Conservation (phyloP, 805 yeast species). For the Priceomyces melissophilus region DNA sequence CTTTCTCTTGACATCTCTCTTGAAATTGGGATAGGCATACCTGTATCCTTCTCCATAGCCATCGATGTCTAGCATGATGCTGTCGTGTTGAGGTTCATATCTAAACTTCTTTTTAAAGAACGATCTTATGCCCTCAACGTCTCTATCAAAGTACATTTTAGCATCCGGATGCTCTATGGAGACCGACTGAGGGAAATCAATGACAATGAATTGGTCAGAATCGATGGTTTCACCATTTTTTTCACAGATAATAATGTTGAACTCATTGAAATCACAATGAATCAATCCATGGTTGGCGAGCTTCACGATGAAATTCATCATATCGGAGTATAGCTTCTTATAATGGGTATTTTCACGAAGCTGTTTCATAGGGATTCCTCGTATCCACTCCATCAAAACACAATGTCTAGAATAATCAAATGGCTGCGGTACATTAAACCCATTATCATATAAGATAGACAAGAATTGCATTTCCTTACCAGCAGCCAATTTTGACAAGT, state of each 20-base stretch:
- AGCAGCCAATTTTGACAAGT: constrained; percentile 84
- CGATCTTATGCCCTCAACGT: constrained; percentile 82
- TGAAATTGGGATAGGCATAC: constrained; percentile 74
- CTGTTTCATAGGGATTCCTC: constrained; percentile 88
- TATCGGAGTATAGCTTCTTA: constrained; percentile 70
- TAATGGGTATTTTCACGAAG: constrained; percentile 67
- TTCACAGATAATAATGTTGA: constrained; percentile 83
- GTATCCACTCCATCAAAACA: constrained; percentile 86
- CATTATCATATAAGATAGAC: constrained; percentile 67
- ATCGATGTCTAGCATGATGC: constrained; percentile 69
- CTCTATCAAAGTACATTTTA: constrained; percentile 82
- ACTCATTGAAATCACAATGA: constrained; percentile 97
- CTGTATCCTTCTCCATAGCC: constrained; percentile 81
- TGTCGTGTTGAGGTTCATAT: constrained; percentile 66
- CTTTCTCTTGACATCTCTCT: constrained; percentile 66
- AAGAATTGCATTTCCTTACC: constrained; percentile 88
- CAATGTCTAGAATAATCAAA: constrained; percentile 88
- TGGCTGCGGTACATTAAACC: constrained; percentile 85
- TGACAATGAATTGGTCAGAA: constrained; percentile 77
- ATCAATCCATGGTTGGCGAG: constrained; percentile 86
- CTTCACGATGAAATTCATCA: constrained; percentile 83
- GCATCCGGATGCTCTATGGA: constrained; percentile 91
- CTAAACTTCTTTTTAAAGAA: constrained; percentile 78
- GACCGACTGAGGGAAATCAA: constrained; percentile 98
- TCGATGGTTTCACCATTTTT: constrained; percentile 45